A percentile compares a stretch with the other conserved stretches of the same genome.
Evolutionary conservation across 805 yeast species (phyloP).

Genomic region (Ogataea pignaliae): DNA sequence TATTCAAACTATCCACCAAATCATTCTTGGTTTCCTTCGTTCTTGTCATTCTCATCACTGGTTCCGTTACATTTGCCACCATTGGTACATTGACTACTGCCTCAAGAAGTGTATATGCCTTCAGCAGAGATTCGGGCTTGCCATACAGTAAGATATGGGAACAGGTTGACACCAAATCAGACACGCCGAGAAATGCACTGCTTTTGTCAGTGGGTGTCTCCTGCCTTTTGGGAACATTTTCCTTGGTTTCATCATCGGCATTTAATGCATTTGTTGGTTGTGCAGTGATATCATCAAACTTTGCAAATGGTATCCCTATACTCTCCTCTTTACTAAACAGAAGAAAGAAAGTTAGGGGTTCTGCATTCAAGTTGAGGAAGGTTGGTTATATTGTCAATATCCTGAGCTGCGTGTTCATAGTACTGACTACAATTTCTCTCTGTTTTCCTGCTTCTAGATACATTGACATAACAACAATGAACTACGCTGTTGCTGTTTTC

Average conservation of each 20-base stretch:
- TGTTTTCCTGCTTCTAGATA: constrained; percentile 68
- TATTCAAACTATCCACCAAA: constrained; percentile 66
- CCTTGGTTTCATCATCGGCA: constrained; percentile 67
- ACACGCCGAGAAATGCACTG: constrained; percentile 69
- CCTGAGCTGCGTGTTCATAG: constrained; percentile 56
- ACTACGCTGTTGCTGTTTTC: constrained; percentile 65
- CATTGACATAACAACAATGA: constrained; percentile 46
- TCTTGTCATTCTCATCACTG: constrained; percentile 59
- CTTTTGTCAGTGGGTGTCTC: constrained; percentile 61
- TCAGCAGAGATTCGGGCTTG: constrained; percentile 79
- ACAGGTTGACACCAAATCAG: constrained; percentile 50
- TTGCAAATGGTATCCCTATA: constrained; percentile 76
- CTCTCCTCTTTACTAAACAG: constrained; percentile 55
- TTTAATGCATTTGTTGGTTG: constrained; percentile 83
- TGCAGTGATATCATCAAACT: constrained; percentile 67
- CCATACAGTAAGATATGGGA: constrained; percentile 65
- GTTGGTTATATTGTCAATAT: constrained; percentile 63
- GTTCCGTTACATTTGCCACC: constrained; percentile 70
- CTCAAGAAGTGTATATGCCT: constrained; percentile 75
- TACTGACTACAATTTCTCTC: constrained; percentile 53
- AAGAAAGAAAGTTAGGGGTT: constrained; percentile 58
- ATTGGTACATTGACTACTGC: constrained; percentile 79
- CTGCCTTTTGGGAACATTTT: constrained; percentile 55
- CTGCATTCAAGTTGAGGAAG: constrained; percentile 58
- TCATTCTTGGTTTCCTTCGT: constrained; percentile 67